Conservation (phyloP, 1,284 basidiomycete species). For the Tranzscheliella williamsii region DNA sequence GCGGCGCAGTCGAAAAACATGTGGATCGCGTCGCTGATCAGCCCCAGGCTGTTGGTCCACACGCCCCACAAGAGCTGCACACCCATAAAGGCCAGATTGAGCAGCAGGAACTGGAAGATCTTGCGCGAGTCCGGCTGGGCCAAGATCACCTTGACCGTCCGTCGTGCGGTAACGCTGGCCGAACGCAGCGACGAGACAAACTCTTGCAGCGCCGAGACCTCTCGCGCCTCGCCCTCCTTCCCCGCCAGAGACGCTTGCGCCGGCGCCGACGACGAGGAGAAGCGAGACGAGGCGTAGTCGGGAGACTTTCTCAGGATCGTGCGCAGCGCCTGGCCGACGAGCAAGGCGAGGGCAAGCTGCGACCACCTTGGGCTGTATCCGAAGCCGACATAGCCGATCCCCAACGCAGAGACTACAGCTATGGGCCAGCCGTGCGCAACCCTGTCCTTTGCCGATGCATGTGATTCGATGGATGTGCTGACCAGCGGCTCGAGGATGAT, state of each 20-base stretch:
- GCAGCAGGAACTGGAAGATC: constrained; percentile 93
- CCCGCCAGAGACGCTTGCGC: neutral
- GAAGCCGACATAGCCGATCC: constrained; percentile 54
- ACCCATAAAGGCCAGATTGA: constrained; percentile 95
- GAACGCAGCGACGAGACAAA: constrained; percentile 16
- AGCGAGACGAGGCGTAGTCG: constrained; percentile 40
- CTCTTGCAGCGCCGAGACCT: constrained; percentile 32
- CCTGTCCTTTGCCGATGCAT: constrained; percentile 44
- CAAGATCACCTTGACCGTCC: constrained; percentile 76
- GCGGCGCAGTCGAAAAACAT: constrained; percentile 99
- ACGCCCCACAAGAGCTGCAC: constrained; percentile 70
- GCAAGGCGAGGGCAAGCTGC: constrained; percentile 27
- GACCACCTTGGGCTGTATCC: constrained; percentile 26
- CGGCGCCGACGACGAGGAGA: constrained; percentile 11
- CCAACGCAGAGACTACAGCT: constrained; percentile 39
- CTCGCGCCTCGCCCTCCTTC: constrained; percentile 4
- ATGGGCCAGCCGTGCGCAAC: constrained; percentile 56
- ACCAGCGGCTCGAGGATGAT: constrained; percentile 55
- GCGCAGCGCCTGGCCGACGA: constrained; percentile 47
- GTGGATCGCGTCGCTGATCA: constrained; percentile 98
- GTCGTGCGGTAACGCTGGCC: constrained; percentile 34
- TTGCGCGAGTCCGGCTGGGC: constrained; percentile 87
- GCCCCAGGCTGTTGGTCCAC: constrained; percentile 93
- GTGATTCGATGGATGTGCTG: constrained; percentile 50
- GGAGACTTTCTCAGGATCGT: constrained; percentile 54